phyloP scores from a whole-genome alignment of 306 rosid species.

The Biancaea sappan region DNA sequence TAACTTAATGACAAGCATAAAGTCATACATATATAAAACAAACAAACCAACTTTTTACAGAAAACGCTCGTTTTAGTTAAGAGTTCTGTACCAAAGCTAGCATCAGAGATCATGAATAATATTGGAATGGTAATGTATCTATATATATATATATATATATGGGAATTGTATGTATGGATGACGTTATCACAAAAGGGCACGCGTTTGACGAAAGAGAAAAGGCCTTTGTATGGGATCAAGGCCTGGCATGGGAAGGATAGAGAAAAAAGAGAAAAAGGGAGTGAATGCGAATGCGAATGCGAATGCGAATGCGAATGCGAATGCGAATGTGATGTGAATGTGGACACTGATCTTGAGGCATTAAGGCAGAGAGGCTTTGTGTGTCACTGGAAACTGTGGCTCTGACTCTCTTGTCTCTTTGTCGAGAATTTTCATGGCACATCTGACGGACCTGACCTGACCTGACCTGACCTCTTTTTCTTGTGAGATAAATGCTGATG shows the following conservation, averaged over 20 bases:
- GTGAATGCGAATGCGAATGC: no score
- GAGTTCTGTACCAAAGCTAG: no score
- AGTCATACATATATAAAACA: slow-evolving; percentile 6
- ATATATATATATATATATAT: no score
- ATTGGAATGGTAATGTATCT: no score
- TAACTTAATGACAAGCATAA: slow-evolving; percentile 12
- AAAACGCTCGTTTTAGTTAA: slow-evolving; percentile 1
- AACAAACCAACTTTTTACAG: slow-evolving; percentile 4
- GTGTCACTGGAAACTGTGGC: slow-evolving; percentile 46
- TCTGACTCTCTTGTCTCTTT: slow-evolving; percentile 69
- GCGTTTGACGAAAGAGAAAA: slow-evolving; percentile 72
- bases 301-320: no score
- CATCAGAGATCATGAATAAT: no score
- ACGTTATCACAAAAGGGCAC: slow-evolving; percentile 70
- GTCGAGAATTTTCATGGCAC: slow-evolving; percentile 73
- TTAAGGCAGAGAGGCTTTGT: slow-evolving; percentile 29
- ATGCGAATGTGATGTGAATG: no score
- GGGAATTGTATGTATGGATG: slow-evolving; percentile 47
- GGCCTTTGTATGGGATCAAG: slow-evolving; percentile 55
- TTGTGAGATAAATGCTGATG: slow-evolving; percentile 28
- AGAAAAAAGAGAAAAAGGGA: slow-evolving; percentile 10
- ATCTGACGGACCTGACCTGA: no score
- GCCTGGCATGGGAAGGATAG: slow-evolving; percentile 32
- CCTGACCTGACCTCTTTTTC: slow-evolving; percentile 36
- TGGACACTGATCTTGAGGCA: slow-evolving; percentile 29